These are phyloP conservation scores for Papiliotrema laurentii DNA, from an alignment of 1,284 basidiomycete species.

Conservation along the genomic window DNA sequence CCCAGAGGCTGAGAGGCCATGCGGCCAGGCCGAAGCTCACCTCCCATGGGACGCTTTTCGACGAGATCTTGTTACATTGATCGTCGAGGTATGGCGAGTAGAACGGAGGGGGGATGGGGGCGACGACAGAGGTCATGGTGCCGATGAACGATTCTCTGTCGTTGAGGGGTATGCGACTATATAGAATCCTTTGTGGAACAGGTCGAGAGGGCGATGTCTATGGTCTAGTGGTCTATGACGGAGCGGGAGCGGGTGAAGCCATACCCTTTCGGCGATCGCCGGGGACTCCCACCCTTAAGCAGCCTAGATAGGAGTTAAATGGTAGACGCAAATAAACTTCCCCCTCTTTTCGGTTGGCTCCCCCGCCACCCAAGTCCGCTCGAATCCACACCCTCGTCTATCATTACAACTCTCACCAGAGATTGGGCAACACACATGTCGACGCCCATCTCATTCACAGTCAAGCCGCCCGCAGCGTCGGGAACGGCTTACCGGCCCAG, in stretches of 20 bases:
- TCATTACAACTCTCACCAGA: background rate
- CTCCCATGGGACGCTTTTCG: conserved; percentile 95
- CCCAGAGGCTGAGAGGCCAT: background rate
- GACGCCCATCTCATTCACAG: conserved; percentile 45
- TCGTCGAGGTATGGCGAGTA: conserved; percentile 80
- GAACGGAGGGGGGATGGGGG: conserved; percentile 71
- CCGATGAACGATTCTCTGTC: too few relatives aligned
- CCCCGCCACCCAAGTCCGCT: background rate
- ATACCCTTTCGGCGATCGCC: background rate
- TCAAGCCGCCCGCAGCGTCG: conserved; percentile 33
- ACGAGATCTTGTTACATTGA: conserved; percentile 75
- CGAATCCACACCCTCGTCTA: background rate
- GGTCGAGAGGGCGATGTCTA: too few relatives aligned
- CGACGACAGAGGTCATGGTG: conserved; percentile 25
- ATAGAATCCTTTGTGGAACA: too few relatives aligned
- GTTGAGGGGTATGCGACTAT: too few relatives aligned
- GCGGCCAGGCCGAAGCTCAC: conserved; percentile 50
- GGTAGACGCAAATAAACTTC: too few relatives aligned
- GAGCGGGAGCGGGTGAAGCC: background rate
- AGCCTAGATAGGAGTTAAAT: too few relatives aligned
- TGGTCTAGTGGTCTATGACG: too few relatives aligned
- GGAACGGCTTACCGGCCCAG: conserved; percentile 19
- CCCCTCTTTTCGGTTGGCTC: background rate
- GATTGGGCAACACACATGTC: conserved; percentile 26
- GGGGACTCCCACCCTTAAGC: too few relatives aligned